These are phyloP conservation scores for Haematococcus lacustris DNA, from an alignment of 139 green algal species.

Conservation along the genomic window DNA sequence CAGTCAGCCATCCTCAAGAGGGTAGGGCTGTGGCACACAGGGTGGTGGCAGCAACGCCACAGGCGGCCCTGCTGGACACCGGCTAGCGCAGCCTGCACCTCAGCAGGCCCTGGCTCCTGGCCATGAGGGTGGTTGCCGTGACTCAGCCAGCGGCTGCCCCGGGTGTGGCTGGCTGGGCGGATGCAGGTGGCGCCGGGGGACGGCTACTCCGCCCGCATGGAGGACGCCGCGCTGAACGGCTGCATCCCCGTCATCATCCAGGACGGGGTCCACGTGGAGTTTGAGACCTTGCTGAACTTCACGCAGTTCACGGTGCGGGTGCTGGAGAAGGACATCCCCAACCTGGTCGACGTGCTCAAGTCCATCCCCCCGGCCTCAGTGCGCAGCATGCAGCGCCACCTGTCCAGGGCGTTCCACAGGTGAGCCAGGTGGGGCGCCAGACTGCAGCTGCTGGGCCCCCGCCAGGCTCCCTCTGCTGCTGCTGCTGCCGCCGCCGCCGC, in stretches of 20 bases:
- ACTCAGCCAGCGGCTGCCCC: too few relatives aligned
- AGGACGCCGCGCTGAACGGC: not conserved
- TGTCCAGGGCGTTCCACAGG: slow-evolving; percentile 27
- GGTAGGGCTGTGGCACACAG: too few relatives aligned
- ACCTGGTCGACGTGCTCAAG: slow-evolving; percentile 15
- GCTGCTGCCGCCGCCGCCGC: too few relatives aligned
- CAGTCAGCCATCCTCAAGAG: too few relatives aligned
- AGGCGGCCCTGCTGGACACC: too few relatives aligned
- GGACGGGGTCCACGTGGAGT: slow-evolving; percentile 21
- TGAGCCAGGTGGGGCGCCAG: not conserved
- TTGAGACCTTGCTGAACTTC: slow-evolving; percentile 30
- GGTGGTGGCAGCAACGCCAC: too few relatives aligned
- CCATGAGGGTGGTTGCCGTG: too few relatives aligned
- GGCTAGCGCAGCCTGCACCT: too few relatives aligned
- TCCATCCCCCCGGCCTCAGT: slow-evolving; percentile 12
- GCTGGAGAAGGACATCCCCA: slow-evolving; percentile 12
- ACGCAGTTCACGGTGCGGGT: slow-evolving; percentile 21
- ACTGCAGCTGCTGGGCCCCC: not conserved
- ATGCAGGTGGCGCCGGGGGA: too few relatives aligned
- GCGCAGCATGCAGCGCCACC: slow-evolving; percentile 19
- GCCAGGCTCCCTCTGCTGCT: not conserved
- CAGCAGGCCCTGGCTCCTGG: too few relatives aligned
- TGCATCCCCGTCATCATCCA: slow-evolving; percentile 6
- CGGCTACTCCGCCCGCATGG: too few relatives aligned
- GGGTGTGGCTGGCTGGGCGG: too few relatives aligned